These are phyloP conservation scores for Magnaporthales sp. DNA, from an alignment of 2,329 filamentous ascomycete genomes.

Conservation along the genomic window DNA sequence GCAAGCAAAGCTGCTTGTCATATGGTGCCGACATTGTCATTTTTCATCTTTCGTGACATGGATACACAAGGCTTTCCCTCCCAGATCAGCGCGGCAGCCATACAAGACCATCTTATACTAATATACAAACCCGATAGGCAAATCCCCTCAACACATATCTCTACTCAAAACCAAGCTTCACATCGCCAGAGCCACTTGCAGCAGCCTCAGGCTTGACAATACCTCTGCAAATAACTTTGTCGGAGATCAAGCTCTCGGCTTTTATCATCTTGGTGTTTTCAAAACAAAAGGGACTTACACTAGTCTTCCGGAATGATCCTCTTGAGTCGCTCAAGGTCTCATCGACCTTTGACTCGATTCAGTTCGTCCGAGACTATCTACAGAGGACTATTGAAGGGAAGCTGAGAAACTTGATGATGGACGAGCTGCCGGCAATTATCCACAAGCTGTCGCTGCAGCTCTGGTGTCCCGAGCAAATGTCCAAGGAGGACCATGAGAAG, in stretches of 20 bases:
- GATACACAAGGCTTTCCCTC: too few species aligned
- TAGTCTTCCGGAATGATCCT: slow-evolving; percentile 97
- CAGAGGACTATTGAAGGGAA: slow-evolving; percentile 95
- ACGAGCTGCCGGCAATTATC: slow-evolving; percentile 93
- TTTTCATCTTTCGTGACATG: background rate
- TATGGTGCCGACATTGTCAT: background rate
- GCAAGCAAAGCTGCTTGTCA: background rate
- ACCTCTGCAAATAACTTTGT: slow-evolving; percentile 92
- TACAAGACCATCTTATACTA: slow-evolving; percentile 22
- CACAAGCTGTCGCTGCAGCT: slow-evolving; percentile 81
- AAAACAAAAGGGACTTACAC: slow-evolving; percentile 89
- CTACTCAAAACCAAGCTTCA: slow-evolving; percentile 82
- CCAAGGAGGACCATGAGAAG: slow-evolving; percentile 52
- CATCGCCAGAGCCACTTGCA: slow-evolving; percentile 84
- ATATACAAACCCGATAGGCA: slow-evolving; percentile 49
- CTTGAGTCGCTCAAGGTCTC: slow-evolving; percentile 97
- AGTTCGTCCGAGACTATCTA: slow-evolving; percentile 93
- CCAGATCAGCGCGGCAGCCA: too few species aligned
- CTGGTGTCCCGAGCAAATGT: slow-evolving; percentile 80
- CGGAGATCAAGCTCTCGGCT: slow-evolving; percentile 88
- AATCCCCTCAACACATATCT: slow-evolving; percentile 96
- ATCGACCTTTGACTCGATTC: slow-evolving; percentile 97
- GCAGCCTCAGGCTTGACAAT: slow-evolving; percentile 90
- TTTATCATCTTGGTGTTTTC: slow-evolving; percentile 98
- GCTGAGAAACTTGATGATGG: slow-evolving; percentile 90